Base-by-base conservation (phyloP, 2,329 filamentous ascomycete species). In the Trichoderma hamatum region DNA sequence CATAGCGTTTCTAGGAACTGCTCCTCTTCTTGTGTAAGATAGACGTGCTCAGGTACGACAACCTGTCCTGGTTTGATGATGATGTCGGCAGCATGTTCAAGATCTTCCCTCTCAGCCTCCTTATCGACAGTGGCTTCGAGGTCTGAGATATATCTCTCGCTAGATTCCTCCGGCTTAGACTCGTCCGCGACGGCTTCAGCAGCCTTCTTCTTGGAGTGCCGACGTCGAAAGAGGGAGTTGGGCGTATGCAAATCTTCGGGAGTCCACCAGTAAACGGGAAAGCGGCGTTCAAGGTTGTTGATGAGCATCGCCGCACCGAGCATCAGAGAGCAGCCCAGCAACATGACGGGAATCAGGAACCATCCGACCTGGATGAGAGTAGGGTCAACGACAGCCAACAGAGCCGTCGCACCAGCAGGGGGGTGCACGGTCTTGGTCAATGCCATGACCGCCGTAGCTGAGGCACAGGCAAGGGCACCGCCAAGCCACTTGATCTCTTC, bases 381-480 rank as follows among this genome's bases (percentile, higher is more conserved):
- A 2, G 84, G 80, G 69, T 89, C 87, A 1, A 88, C 83, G 0
- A 90, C 89, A 0, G 90, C 90, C 30, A 94, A 80, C 1, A 94
- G 79, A 0, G 90, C 91, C 0, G 91, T 94, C 10, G 91, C 91
- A 5, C 92, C 91, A 0, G 90, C 91, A 0, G 91, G 92, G 0
- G 91, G 91, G 72, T 94, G 90, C 0, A 92, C 84, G 0, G 90
- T 93, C 64, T 89, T 90, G 1, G 90, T 93, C 26, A 92, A 74
- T 0, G 84, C 84, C 91, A 93, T 94, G 68, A 88, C 69, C 1
- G 85, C 81, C 0, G 87, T 91, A 0, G 90, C 85, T 3, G 84
- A 76, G 0, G 88, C 90, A 72, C 90, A 92, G 1, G 89, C 82
- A 0, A 93, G 78, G 13, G 90, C 86, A 13, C 88, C 90, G 1